Evolutionary conservation across 192 early-diverging fungal species (phyloP).

Genomic region (Coemansia javaensis): DNA sequence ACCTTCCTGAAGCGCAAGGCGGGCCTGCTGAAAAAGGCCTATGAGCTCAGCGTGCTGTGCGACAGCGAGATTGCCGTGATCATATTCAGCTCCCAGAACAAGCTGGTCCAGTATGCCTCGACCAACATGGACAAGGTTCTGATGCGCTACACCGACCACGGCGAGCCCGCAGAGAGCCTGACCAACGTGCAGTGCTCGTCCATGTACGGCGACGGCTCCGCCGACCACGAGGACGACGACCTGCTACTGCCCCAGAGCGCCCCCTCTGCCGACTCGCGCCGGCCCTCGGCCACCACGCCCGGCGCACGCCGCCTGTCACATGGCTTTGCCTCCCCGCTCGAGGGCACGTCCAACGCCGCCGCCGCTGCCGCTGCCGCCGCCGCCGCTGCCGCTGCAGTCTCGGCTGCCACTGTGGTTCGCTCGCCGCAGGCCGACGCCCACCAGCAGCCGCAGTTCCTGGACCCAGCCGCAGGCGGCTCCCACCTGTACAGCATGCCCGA

Average conservation of each 20-base stretch:
- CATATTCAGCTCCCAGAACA: conserved; percentile 91
- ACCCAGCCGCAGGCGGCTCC: too few species aligned
- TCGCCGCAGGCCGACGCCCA: conserved; percentile 6
- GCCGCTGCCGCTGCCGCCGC: conserved; percentile 9
- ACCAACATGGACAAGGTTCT: conserved; percentile 92
- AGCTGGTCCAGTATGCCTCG: conserved; percentile 88
- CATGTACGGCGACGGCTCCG: conserved; percentile 36
- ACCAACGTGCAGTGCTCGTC: conserved; percentile 54
- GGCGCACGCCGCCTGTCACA: conserved; percentile 3
- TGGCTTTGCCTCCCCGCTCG: conserved; percentile 25
- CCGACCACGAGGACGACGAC: conserved; percentile 34
- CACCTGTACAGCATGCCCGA: too few species aligned
- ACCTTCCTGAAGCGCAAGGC: conserved; percentile 93
- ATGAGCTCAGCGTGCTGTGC: conserved; percentile 90
- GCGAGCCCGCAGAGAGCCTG: conserved; percentile 53
- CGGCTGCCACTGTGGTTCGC: background rate
- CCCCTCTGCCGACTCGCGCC: conserved; percentile 5
- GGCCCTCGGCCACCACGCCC: conserved; percentile 2
- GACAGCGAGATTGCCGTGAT: conserved; percentile 93
- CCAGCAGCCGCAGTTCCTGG: conserved; percentile 1
- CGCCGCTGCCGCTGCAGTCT: conserved; percentile 9
- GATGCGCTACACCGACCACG: conserved; percentile 74
- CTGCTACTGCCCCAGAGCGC: conserved; percentile 15
- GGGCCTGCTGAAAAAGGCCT: conserved; percentile 95
- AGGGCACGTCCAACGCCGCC: conserved; percentile 1